Evolutionary conservation across 148 eudicot species (phyloP).

Genomic region (Spergularia marina): DNA sequence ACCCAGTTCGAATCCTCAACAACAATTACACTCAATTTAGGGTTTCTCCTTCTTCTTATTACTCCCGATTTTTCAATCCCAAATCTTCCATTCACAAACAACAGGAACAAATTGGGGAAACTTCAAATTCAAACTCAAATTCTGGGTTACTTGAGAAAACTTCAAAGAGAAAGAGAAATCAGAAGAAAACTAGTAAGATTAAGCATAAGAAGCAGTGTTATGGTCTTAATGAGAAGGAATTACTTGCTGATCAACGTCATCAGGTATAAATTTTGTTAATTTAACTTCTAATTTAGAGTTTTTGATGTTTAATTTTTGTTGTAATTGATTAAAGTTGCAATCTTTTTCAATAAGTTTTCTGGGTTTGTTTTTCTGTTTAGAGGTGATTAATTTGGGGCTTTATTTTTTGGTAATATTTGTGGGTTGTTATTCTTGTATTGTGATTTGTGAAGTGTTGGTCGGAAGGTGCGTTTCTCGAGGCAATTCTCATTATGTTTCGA

Average conservation of each 20-base stretch:
- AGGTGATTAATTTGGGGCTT: no score
- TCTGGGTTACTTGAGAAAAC: constrained; percentile 18
- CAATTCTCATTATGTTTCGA: no score
- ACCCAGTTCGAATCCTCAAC: constrained; percentile 72
- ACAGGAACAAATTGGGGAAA: constrained; percentile 7
- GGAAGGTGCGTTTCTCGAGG: no score
- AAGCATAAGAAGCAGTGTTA: constrained; percentile 25
- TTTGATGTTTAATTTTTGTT: neutral
- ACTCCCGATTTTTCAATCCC: constrained; percentile 70
- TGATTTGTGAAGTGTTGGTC: no score
- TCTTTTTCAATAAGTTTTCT: neutral
- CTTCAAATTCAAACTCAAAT: neutral
- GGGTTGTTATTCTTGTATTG: no score
- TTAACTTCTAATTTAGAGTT: neutral
- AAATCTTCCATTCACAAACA: constrained; percentile 2
- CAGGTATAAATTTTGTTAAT: constrained; percentile 37
- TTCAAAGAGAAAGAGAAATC: constrained; percentile 53
- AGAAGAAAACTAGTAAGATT: constrained; percentile 29
- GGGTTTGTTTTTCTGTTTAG: neutral
- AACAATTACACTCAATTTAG: constrained; percentile 57
- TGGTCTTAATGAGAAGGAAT: constrained; percentile 59
- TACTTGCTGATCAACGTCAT: constrained; percentile 71
- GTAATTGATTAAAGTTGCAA: neutral
- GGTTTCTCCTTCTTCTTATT: constrained; percentile 64
- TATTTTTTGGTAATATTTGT: no score